Conservation (phyloP, 352 stramenopile genomes). For the Globisporangium irregulare region DNA sequence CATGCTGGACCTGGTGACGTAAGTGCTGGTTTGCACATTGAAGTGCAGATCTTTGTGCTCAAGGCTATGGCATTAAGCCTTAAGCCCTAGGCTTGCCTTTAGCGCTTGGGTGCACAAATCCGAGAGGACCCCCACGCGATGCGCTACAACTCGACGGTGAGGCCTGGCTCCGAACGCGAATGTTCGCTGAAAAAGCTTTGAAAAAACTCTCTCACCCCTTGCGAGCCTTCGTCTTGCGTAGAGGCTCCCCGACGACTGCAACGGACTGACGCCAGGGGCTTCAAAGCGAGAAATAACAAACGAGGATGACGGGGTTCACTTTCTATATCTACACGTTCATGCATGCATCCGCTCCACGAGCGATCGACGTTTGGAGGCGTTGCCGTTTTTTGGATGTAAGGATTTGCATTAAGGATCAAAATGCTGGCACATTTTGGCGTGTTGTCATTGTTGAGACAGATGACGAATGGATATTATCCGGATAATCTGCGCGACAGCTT, state of each 20-base stretch:
- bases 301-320: not conserved
- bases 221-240: not conserved
- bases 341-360: not conserved
- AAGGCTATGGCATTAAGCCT: not conserved
- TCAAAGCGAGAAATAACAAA: not conserved
- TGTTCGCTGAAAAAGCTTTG: not conserved
- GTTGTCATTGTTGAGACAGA: not conserved
- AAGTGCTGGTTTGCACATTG: not conserved
- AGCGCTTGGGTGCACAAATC: not conserved
- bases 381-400: not conserved
- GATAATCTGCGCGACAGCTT: not conserved
- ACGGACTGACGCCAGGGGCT: not conserved
- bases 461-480: not conserved
- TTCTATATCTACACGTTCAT: not conserved
- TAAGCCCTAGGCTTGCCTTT: too few relatives aligned
- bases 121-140: not conserved
- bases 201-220: not conserved
- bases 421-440: not conserved
- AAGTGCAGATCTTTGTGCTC: not conserved
- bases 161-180: not conserved
- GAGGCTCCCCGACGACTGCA: not conserved
- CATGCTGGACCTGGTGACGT: not conserved
- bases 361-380: not conserved
- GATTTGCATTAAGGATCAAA: not conserved
- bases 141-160: not conserved